A percentile compares a stretch with the other conserved stretches of the same genome.
Conservation (phyloP, 306 rosid species). For the Spatholobus suberectus region DNA sequence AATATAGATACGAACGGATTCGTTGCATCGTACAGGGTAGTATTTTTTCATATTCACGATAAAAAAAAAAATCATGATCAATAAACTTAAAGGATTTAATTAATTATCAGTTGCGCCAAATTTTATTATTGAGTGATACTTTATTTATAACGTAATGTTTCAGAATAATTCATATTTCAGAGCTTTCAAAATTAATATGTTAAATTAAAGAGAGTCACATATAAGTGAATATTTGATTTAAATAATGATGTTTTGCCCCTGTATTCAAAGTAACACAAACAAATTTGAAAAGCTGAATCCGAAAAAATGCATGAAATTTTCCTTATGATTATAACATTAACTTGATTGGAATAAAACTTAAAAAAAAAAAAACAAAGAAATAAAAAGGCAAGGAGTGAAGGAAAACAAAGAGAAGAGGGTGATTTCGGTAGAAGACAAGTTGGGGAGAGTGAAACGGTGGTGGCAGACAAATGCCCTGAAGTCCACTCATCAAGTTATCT, state of each 20-base stretch:
- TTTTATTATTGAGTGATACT: not conserved
- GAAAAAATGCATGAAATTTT: not conserved
- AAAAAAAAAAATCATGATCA: not conserved
- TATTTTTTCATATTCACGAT: not conserved
- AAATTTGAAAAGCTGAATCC: not conserved
- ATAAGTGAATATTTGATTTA: not conserved
- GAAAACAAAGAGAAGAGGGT: not conserved
- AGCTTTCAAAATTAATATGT: not conserved
- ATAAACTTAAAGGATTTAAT: not conserved
- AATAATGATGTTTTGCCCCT: not conserved
- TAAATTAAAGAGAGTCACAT: not conserved
- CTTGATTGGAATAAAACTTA: not conserved
- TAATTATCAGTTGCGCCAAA: not conserved
- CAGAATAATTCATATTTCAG: not conserved
- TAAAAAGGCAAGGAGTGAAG: not conserved
- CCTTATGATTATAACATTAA: not conserved
- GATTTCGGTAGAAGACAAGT: slow-evolving; percentile 34
- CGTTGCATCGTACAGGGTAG: not conserved
- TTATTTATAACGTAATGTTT: not conserved
- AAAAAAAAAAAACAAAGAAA: not conserved
- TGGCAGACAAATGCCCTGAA: slow-evolving; percentile 51
- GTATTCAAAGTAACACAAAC: not conserved
- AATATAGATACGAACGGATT: not conserved
- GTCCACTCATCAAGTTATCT: slow-evolving; percentile 44
- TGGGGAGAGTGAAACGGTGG: slow-evolving; percentile 39